These are phyloP conservation scores for Leccinum truebloodii DNA, from an alignment of 768 basidiomycete species.

Conservation along the genomic window DNA sequence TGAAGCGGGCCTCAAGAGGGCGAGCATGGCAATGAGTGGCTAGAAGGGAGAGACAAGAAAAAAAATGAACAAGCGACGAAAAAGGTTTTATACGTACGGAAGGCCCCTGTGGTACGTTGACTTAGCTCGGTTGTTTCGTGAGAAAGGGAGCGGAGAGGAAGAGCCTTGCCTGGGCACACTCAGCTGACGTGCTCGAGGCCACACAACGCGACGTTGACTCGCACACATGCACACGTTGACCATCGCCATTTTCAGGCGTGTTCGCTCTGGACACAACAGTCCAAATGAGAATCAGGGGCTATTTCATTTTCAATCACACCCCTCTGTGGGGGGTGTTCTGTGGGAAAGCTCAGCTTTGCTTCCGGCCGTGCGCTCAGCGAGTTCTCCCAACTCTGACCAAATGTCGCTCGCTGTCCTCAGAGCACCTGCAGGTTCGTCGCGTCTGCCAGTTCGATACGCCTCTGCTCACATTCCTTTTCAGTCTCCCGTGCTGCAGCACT, in stretches of 20 bases:
- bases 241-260: background rate
- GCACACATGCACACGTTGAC: background rate
- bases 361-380: background rate
- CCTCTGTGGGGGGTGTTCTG: slow-evolving; percentile 15
- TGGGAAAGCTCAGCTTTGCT: slow-evolving; percentile 10
- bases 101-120: background rate
- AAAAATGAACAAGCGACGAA: slow-evolving; percentile 6
- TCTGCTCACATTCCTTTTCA: slow-evolving; percentile 20
- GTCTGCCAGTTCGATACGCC: slow-evolving; percentile 32
- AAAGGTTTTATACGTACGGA: slow-evolving; percentile 32
- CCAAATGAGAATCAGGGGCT: slow-evolving; percentile 15
- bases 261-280: background rate
- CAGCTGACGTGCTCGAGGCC: background rate
- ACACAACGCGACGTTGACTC: background rate
- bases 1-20: slow-evolving; percentile 24
- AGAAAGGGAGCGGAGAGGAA: slow-evolving; percentile 21
- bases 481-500: slow-evolving; percentile 42
- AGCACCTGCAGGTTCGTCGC: slow-evolving; percentile 32
- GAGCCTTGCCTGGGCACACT: background rate
- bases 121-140: slow-evolving; percentile 26
- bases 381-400: background rate
- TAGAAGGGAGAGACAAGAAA: background rate
- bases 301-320: background rate
- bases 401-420: slow-evolving; percentile 49
- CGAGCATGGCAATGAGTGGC: slow-evolving; percentile 19